phyloP scores from a whole-genome alignment of 75 land plant genomes.

The Gnetum montanum region DNA sequence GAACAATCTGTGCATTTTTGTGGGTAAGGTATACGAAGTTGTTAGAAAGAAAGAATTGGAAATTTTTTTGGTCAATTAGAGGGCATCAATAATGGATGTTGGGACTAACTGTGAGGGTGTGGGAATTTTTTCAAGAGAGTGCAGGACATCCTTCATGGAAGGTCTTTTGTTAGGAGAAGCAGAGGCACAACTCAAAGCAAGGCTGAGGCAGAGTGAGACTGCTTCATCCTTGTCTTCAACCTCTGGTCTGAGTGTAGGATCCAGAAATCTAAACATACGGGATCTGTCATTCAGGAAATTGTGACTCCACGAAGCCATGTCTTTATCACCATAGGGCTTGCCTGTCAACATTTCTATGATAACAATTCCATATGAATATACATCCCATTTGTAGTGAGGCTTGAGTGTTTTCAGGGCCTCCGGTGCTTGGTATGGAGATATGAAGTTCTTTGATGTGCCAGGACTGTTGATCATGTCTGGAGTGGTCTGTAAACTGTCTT shows the following conservation, averaged over 20 bases:
- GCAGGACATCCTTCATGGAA: conserved; percentile 65
- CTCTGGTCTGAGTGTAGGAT: conserved; percentile 45
- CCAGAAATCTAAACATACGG: conserved; percentile 33
- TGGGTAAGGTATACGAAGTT: no score
- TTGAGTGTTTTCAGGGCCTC: conserved; percentile 54
- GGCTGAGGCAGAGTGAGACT: conserved; percentile 38
- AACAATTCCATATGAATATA: conserved; percentile 47
- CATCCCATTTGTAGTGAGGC: conserved; percentile 66
- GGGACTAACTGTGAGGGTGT: no score
- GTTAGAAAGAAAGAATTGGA: no score
- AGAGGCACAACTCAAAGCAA: conserved; percentile 59
- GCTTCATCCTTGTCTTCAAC: conserved; percentile 64
- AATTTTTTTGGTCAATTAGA: no score
- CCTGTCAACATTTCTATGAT: conserved; percentile 37
- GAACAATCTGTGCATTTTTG: no score
- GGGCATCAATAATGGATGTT: no score
- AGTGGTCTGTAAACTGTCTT: conserved; percentile 32
- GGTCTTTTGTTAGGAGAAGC: conserved; percentile 70
- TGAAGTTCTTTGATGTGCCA: conserved; percentile 8
- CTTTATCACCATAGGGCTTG: conserved; percentile 13
- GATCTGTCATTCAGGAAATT: conserved; percentile 21
- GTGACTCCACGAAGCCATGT: conserved; percentile 1
- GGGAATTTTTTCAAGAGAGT: conserved; percentile 45
- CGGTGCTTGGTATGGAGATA: conserved; percentile 56
- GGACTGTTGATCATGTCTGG: conserved; percentile 17